Evolutionary conservation across 805 yeast species (phyloP).

Genomic region (Saccharomycopsis sp.): DNA sequence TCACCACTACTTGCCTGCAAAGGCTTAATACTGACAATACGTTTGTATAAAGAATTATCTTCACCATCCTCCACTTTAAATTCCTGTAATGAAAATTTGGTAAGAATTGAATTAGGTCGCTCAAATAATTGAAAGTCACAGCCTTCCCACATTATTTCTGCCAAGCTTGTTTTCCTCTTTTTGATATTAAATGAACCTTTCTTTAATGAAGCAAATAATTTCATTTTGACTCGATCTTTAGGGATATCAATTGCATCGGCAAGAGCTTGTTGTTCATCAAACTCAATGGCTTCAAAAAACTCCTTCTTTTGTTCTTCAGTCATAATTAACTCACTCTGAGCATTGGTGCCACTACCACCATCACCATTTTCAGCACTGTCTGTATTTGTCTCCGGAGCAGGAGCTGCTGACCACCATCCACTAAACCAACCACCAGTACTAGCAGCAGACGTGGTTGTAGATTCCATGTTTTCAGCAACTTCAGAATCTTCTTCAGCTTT

Average conservation of each 20-base stretch:
- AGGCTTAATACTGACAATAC: slow-evolving; percentile 78
- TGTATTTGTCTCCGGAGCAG: slow-evolving; percentile 3
- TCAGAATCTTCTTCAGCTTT: slow-evolving; percentile 21
- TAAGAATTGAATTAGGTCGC: slow-evolving; percentile 69
- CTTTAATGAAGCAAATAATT: slow-evolving; percentile 58
- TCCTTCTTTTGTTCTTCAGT: slow-evolving; percentile 87
- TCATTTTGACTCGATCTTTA: slow-evolving; percentile 61
- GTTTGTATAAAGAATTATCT: slow-evolving; percentile 70
- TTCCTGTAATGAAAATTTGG: slow-evolving; percentile 71
- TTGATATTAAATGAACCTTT: slow-evolving; percentile 70
- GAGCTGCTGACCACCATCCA: slow-evolving; percentile 53
- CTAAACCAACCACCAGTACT: slow-evolving; percentile 53
- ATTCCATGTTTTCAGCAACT: slow-evolving; percentile 8
- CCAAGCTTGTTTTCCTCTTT: slow-evolving; percentile 39
- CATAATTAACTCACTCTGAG: slow-evolving; percentile 38
- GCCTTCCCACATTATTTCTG: slow-evolving; percentile 77
- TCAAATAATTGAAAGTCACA: slow-evolving; percentile 67
- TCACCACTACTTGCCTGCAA: slow-evolving; percentile 35
- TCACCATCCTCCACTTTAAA: slow-evolving; percentile 78
- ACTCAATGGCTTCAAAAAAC: slow-evolving; percentile 88
- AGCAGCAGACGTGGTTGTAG: background rate
- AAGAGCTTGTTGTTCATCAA: slow-evolving; percentile 54
- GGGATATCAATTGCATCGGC: slow-evolving; percentile 59
- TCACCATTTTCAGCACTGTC: slow-evolving; percentile 15
- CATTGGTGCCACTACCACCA: slow-evolving; percentile 24